Evolutionary conservation across 1,139 yeast species (phyloP), one percentile per base, ranked within the genome.

Genomic region (Pichia norvegensis): DNA sequence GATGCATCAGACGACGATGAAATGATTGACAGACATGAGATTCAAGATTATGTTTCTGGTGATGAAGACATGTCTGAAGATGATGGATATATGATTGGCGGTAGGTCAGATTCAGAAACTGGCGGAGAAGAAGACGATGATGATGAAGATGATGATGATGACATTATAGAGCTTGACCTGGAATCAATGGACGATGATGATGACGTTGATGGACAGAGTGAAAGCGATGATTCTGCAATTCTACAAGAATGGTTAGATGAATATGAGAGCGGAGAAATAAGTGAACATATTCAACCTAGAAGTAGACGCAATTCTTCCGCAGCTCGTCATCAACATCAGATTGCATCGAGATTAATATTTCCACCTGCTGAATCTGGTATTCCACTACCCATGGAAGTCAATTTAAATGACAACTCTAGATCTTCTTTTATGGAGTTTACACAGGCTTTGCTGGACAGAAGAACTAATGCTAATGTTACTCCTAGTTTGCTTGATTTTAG

Each of bases 91-190:
- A 41, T 44, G 31, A 49, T 47, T 2, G 55, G 63, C 25, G 69
- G 66, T 3, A 64, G 63, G 44, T 64, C 70, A 1, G 67, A 63
- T 45, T 64, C 70, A 44, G 72, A 54, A 21, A 59, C 55, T 33
- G 54, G 49, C 25, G 60, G 53, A 17, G 82, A 72, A 31, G 94
- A 84, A 43, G 74, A 78, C 37, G 87, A 81, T 50, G 80, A 81
- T 43, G 90, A 82, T 41, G 63, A 56, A 22, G 64, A 58, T 14
- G n/a, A n/a, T n/a, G n/a, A n/a, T n/a, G n/a, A n/a, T n/a, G n/a
- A n/a, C n/a, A 68, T 65, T 27, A 72, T 70, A 35, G 76, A 68
- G n/a, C 54, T 59, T 11, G 68, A 67, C 13, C 63, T 56, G 19
- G 61, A 52, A 19, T 43, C 46, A 17, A 38, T 48, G 11, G 49